phyloP scores from a whole-genome alignment of 2,329 filamentous ascomycete species.

The Thermothelomyces thermophilus region DNA sequence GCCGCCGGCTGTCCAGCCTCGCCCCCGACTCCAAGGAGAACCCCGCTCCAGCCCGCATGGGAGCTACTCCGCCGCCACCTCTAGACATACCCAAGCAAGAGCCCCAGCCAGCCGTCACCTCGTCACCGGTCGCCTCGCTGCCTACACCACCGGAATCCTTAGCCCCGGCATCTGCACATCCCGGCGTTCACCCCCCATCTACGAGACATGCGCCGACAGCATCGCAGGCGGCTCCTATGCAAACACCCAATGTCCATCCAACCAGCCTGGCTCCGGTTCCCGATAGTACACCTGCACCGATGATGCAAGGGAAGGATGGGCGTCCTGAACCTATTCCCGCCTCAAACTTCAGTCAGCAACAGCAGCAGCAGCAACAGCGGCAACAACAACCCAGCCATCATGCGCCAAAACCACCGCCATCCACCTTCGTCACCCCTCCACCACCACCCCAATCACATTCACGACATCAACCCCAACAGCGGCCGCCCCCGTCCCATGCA shows the following conservation, averaged over 20 bases:
- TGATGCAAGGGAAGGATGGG: slow-evolving; percentile 6
- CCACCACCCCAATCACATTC: slow-evolving; percentile 22
- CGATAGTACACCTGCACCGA: slow-evolving; percentile 9
- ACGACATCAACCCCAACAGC: slow-evolving; percentile 34
- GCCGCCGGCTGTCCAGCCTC: slow-evolving; percentile 57
- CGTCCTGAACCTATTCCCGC: background rate
- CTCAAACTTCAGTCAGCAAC: slow-evolving; percentile 1
- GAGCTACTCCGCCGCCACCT: slow-evolving; percentile 17
- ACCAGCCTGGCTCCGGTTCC: slow-evolving; percentile 19
- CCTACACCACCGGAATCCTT: slow-evolving; percentile 42
- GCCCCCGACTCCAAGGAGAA: slow-evolving; percentile 47
- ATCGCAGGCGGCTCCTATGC: slow-evolving; percentile 29
- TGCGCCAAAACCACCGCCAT: slow-evolving; percentile 17
- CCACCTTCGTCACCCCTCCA: slow-evolving; percentile 37
- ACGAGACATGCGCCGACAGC: slow-evolving; percentile 29
- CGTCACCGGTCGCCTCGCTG: slow-evolving; percentile 23
- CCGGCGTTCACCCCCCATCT: slow-evolving; percentile 33
- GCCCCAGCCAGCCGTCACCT: slow-evolving; percentile 13
- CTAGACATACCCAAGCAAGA: slow-evolving; percentile 3
- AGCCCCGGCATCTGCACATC: slow-evolving; percentile 27
- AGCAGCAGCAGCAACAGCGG: slow-evolving; percentile 12
- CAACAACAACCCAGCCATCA: slow-evolving; percentile 15
- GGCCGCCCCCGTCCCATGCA: slow-evolving; percentile 37
- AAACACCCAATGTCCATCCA: slow-evolving; percentile 31
- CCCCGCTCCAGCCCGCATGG: slow-evolving; percentile 22